Percentiles rank a stretch among this genome's conserved stretches.
Conservation (phyloP, 306 rosid species). For the Chamaecrista fasciculata region DNA sequence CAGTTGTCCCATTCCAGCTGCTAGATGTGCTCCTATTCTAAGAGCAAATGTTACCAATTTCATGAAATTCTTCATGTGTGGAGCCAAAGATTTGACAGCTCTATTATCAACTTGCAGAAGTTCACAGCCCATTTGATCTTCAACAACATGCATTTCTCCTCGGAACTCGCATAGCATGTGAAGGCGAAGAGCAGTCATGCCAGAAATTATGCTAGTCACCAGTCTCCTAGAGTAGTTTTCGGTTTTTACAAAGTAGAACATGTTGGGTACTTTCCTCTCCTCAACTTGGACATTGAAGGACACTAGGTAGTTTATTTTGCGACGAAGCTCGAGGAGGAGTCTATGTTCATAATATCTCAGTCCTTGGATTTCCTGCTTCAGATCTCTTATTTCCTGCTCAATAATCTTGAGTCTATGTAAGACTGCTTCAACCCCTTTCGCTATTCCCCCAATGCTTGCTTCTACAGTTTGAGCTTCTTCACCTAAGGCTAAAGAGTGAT, state of each 20-base stretch:
- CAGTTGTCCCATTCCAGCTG: conserved; percentile 89
- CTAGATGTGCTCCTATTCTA: conserved; percentile 95
- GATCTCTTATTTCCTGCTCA: conserved; percentile 90
- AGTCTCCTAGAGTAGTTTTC: conserved; percentile 87
- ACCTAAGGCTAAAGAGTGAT: conserved; percentile 42
- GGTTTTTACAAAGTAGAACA: conserved; percentile 80
- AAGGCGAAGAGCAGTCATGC: conserved; percentile 84
- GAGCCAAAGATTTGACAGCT: conserved; percentile 76
- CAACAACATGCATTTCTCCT: conserved; percentile 90
- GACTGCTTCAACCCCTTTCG: conserved; percentile 94
- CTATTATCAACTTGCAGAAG: conserved; percentile 83
- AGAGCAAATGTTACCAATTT: conserved; percentile 79
- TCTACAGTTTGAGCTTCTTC: conserved; percentile 61
- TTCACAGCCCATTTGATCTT: conserved; percentile 90
- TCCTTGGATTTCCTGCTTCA: conserved; percentile 96
- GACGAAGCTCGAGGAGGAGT: conserved; percentile 81
- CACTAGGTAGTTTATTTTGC: conserved; percentile 72
- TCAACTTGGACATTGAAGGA: conserved; percentile 82
- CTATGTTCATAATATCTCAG: conserved; percentile 85
- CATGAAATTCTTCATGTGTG: conserved; percentile 89
- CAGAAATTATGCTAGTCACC: conserved; percentile 72
- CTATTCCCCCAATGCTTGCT: conserved; percentile 80
- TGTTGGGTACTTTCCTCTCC: conserved; percentile 93
- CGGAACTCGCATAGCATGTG: conserved; percentile 89
- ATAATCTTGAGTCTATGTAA: conserved; percentile 86